A percentile compares a stretch with the other conserved stretches of the same genome.
phyloP scores from a whole-genome alignment of 1,284 basidiomycete species.

The Trichosporon sp. region DNA sequence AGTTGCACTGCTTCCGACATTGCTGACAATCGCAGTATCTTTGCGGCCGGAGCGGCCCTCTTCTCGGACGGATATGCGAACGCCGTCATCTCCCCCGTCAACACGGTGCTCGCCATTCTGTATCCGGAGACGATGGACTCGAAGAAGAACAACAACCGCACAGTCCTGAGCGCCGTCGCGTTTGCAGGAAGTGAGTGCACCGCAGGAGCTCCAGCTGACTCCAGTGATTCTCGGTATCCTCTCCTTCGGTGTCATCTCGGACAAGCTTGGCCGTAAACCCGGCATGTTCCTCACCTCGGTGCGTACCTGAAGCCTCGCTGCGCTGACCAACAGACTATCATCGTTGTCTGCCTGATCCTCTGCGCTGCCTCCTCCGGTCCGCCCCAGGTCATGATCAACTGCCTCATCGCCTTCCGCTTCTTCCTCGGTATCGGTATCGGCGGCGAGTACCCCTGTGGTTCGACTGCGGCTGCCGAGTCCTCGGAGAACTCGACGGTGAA shows the following conservation, averaged over 20 bases:
- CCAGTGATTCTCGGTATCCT: slow-evolving; percentile 21
- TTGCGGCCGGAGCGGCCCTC: slow-evolving; percentile 67
- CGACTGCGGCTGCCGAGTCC: slow-evolving; percentile 72
- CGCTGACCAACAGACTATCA: slow-evolving; percentile 23
- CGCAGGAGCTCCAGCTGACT: neutral
- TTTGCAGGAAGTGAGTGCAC: slow-evolving; percentile 69
- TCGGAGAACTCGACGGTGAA: slow-evolving; percentile 72
- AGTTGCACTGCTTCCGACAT: neutral
- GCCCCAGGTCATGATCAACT: slow-evolving; percentile 66
- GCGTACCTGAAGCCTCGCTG: neutral
- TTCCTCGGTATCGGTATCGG: slow-evolving; percentile 73
- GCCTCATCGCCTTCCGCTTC: slow-evolving; percentile 81
- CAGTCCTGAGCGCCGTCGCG: slow-evolving; percentile 65
- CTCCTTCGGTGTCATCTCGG: slow-evolving; percentile 67
- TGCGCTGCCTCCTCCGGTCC: slow-evolving; percentile 60
- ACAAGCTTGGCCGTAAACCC: slow-evolving; percentile 80
- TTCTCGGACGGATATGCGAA: slow-evolving; percentile 85
- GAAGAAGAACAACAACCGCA: slow-evolving; percentile 60
- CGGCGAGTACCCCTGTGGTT: slow-evolving; percentile 78
- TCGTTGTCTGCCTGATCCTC: slow-evolving; percentile 52
- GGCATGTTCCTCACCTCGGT: slow-evolving; percentile 33
- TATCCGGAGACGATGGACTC: slow-evolving; percentile 61
- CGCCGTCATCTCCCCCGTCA: slow-evolving; percentile 66
- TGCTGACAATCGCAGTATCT: neutral
- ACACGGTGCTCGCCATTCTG: slow-evolving; percentile 67